Base-by-base conservation (phyloP, 2,329 filamentous ascomycete species). In the Monosporascus ibericus region DNA sequence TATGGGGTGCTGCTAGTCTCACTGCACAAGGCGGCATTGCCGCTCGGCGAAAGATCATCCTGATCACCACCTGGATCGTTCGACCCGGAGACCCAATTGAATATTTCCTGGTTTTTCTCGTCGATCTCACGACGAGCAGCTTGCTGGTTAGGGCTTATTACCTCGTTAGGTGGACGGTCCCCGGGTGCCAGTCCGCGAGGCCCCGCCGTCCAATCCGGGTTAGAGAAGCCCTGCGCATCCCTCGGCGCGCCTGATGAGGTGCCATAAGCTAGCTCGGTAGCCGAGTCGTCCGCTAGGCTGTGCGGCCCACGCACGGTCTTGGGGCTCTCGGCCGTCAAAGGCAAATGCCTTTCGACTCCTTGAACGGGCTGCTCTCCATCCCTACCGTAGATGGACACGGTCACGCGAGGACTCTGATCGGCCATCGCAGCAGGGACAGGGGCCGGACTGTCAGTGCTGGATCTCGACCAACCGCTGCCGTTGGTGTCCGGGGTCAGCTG, bases 331-430 rank as follows among this genome's bases (percentile, higher is more conserved):
- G 68, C 65, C 36, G 63, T 60, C 3, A 56, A 56, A 5, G 57
- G 59, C 38, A 77, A 71, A 6, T 66, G 62, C 15, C 71, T 70
- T 54, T 76, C 74, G 37, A 73, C 57, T 6, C 70, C 65, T 48
- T 72, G 72, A 14, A 71, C 60, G 0, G 67, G 65, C 22, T 61
- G 54, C 44, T 63, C 55, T 51, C 64, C 61, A 48, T 72, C 77
- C 55, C 70, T 72, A 46, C 74, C 78, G 76, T 77, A 83, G 56
- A 79, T 68, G 1, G 80, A 83, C 47, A 83, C 77, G 6, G 75
- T 81, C 20, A 84, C 77, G 27, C 74, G 73, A 6, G 80, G 80
- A 60, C 80, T 82, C 54, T 72, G 74, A 20, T 68, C 64, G 34
- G 70, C 65, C 74, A 78, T 79, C 50, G 68, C 60, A 48, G 70